Conservation (phyloP, 1,284 basidiomycete genomes). For the Athelia psychrophila region DNA sequence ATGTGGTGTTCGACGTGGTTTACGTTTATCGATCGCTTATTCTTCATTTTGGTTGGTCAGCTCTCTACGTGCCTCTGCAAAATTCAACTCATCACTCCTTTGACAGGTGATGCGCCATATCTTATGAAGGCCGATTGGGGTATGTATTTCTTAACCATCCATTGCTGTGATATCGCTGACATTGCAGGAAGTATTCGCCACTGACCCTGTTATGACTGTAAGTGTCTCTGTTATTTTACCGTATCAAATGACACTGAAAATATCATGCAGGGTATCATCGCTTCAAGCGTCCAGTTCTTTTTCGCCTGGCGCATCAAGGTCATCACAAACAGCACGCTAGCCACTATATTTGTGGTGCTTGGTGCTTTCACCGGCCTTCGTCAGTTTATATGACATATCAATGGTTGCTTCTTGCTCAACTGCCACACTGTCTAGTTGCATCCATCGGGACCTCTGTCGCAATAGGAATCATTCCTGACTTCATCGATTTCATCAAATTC, state of each 20-base stretch:
- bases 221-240: background rate
- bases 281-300: conserved; percentile 30
- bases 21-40: conserved; percentile 28
- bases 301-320: conserved; percentile 32
- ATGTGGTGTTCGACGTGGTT: conserved; percentile 24
- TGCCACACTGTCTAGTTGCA: no score
- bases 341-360: conserved; percentile 14
- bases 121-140: conserved; percentile 7
- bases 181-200: background rate
- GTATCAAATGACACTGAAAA: background rate
- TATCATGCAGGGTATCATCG: conserved; percentile 24
- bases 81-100: no score
- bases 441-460: conserved; percentile 30
- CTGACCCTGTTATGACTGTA: conserved; percentile 13
- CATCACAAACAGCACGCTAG: conserved; percentile 18
- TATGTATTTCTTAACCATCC: conserved; percentile 4
- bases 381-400: conserved; percentile 5
- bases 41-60: conserved; percentile 17
- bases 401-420: background rate
- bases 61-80: no score
- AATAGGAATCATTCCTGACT: conserved; percentile 29
- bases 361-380: conserved; percentile 7
- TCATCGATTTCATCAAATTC: conserved; percentile 32
- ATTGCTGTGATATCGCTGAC: background rate
- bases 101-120: conserved; percentile 2